phyloP scores from a whole-genome alignment of 495 filamentous ascomycete genomes.

The Recurvomyces mirabilis region DNA sequence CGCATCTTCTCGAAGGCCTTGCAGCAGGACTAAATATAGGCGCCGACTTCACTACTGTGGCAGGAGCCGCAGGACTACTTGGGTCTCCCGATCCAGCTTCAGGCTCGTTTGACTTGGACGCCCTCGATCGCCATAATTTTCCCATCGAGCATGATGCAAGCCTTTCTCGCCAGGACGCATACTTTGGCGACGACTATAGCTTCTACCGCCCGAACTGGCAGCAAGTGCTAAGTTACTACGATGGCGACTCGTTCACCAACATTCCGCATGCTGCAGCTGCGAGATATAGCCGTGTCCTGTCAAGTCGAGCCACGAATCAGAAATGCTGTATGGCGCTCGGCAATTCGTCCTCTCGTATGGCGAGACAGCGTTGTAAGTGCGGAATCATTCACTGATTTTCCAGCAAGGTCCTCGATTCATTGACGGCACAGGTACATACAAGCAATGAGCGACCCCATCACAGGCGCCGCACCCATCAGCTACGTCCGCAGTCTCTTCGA shows the following conservation, averaged over 20 bases:
- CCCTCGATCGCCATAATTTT: slow-evolving; percentile 23
- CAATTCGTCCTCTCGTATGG: slow-evolving; percentile 17
- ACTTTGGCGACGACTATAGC: slow-evolving; percentile 16
- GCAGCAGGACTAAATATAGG: slow-evolving; percentile 18
- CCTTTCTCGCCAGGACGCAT: slow-evolving; percentile 18
- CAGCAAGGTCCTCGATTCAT: too few species aligned
- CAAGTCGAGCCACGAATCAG: slow-evolving; percentile 5
- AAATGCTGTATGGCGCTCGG: slow-evolving; percentile 13
- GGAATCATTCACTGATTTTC: too few species aligned
- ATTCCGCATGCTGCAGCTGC: slow-evolving; percentile 15
- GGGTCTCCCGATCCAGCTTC: slow-evolving; percentile 7
- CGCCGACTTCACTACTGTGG: slow-evolving; percentile 12
- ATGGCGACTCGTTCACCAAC: slow-evolving; percentile 6
- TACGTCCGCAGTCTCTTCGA: slow-evolving; percentile 24
- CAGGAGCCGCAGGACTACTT: slow-evolving; percentile 10
- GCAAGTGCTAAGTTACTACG: slow-evolving; percentile 10
- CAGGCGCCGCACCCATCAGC: slow-evolving; percentile 12
- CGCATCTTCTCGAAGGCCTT: slow-evolving; percentile 13
- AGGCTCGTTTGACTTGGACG: slow-evolving; percentile 18
- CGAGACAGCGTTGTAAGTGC: slow-evolving; percentile 22
- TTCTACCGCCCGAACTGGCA: slow-evolving; percentile 20
- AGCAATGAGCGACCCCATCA: slow-evolving; percentile 16
- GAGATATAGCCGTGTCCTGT: slow-evolving; percentile 10
- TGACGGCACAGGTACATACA: too few species aligned
- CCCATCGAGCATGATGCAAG: slow-evolving; percentile 27